Base-by-base conservation (phyloP, 2,329 filamentous ascomycete species). In the Nemania sp. region DNA sequence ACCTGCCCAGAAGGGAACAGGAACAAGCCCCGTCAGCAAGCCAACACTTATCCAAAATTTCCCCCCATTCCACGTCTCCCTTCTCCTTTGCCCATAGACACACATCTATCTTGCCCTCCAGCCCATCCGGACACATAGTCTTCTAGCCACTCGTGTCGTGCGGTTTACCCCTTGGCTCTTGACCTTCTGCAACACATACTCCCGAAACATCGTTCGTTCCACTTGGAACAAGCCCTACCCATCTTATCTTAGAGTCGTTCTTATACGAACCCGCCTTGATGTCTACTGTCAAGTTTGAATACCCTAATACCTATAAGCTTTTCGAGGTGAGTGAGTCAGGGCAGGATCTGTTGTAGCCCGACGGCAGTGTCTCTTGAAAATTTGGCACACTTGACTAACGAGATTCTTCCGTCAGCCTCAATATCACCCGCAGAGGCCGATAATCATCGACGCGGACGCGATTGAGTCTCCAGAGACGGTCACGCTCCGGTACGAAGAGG, bases 321-420 rank as follows among this genome's bases (percentile, higher is more conserved):
- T 88, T 85, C 78, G 85, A 88, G 82, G 86, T 88, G 78, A 82
- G 86, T 88, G 78, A 86, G 87, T 86, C 79, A 73, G 57, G n/a
- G 26, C 35, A 29, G 18, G 11, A 24, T 29, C 41, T 41, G 10
- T 15, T 29, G 43, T 20, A 10, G 38, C 43, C 26, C 52, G 41
- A 53, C 47, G 47, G 54, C 49, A 41, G 52, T 59, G 55, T 45
- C 47, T 51, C 38, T 43, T n/a, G 43, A 55, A n/a, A n/a, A 56
- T 43, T 62, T 26, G 62, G 60, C 52, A 66, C 61, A 65, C 53
- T 20, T 52, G 10, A 56, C 70, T 76, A 35, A 77, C 72, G 55
- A 38, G 58, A 57, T 51, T 22, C 72, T 13, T 35, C 5, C 10
- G 24, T 13, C 73, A 88, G 86, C 84, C 86, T 74, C 83, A 82